Evolutionary conservation across 345 rosid genomes (phyloP).

Genomic region (Corymbia maculata): DNA sequence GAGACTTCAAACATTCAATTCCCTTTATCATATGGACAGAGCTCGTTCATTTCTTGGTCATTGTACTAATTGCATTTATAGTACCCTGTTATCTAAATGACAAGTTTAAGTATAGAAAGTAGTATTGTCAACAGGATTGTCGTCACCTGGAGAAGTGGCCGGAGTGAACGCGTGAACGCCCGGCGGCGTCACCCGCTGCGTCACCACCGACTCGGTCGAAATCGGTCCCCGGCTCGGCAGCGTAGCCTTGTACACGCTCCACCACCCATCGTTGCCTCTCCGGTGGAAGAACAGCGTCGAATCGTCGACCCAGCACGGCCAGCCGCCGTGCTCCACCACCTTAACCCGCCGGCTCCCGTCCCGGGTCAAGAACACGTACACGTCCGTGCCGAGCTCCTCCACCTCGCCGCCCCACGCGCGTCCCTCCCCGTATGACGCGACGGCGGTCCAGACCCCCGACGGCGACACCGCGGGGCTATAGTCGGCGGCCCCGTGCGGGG

Average conservation of each 20-base stretch:
- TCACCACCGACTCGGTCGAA: constrained; percentile 28
- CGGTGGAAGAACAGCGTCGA: constrained; percentile 64
- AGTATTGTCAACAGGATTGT: neutral
- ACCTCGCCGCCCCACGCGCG: constrained; percentile 70
- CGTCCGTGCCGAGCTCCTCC: constrained; percentile 63
- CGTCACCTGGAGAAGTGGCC: constrained; percentile 57
- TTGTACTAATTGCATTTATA: neutral
- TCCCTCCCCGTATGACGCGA: constrained; percentile 58
- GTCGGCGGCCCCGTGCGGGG: constrained; percentile 63
- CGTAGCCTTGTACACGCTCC: constrained; percentile 57
- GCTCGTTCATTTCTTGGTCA: neutral
- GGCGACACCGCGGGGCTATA: constrained; percentile 86
- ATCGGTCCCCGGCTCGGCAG: constrained; percentile 22
- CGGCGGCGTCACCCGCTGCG: constrained; percentile 66
- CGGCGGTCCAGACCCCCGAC: constrained; percentile 60
- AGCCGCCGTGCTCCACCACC: constrained; percentile 75
- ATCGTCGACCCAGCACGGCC: constrained; percentile 91
- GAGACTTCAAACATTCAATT: neutral
- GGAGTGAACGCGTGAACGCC: constrained; percentile 92
- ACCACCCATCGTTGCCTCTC: constrained; percentile 63
- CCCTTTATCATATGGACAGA: neutral
- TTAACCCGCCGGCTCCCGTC: constrained; percentile 67
- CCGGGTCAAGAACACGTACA: constrained; percentile 62
- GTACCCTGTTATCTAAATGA: neutral
- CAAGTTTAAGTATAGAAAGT: neutral